Conservation (phyloP, 768 basidiomycete species). For the Peribolospora kevripleyi region DNA sequence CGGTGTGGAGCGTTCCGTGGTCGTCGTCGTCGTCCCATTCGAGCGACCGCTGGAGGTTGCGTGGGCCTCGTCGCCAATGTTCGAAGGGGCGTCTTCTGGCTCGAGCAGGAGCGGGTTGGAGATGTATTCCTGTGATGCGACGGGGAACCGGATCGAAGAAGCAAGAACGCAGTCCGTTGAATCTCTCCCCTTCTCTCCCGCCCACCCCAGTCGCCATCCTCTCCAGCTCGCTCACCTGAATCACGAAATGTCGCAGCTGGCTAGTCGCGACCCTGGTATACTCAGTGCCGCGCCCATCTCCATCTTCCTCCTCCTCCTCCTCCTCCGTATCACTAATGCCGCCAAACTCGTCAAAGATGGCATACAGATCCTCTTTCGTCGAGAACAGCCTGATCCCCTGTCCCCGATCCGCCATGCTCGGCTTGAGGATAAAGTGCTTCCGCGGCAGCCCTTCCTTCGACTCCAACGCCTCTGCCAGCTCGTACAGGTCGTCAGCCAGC, state of each 20-base stretch:
- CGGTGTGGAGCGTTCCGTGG: background rate
- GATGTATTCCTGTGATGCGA: constrained; percentile 50
- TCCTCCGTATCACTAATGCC: constrained; percentile 6
- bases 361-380: constrained; percentile 40
- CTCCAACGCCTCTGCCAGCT: constrained; percentile 42
- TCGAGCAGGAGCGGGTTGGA: constrained; percentile 51
- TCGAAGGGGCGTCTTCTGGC: constrained; percentile 25
- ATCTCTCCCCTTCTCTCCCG: background rate
- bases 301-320: constrained; percentile 5
- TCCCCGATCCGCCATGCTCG: constrained; percentile 88
- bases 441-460: constrained; percentile 15
- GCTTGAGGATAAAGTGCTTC: constrained; percentile 86
- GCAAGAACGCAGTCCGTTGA: no score
- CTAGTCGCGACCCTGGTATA: constrained; percentile 41
- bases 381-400: constrained; percentile 83
- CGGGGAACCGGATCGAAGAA: background rate
- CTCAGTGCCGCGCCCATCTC: background rate
- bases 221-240: constrained; percentile 38
- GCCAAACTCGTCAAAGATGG: constrained; percentile 65
- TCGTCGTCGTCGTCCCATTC: background rate
- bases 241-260: constrained; percentile 81
- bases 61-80: no score
- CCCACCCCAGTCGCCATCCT: background rate
- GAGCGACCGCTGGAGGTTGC: no score
- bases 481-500: constrained; percentile 79